A percentile compares a stretch with the other conserved stretches of the same genome.
These are phyloP conservation scores for Zoysia pacifica DNA, from an alignment of 176 grass and related monocot species.

Conservation along the genomic window DNA sequence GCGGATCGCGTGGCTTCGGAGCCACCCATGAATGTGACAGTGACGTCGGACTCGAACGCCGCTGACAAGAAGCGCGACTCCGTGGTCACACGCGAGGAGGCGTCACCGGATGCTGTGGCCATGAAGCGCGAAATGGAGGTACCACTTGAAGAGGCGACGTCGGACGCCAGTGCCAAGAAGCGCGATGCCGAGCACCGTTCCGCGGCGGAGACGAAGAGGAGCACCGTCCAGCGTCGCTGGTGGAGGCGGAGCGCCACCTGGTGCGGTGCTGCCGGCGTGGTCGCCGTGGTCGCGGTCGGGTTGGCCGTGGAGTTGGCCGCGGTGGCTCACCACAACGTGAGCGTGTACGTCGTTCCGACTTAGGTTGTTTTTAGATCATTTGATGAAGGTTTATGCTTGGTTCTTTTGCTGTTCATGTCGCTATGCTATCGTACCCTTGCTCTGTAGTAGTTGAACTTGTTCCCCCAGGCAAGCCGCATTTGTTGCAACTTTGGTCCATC, in stretches of 20 bases:
- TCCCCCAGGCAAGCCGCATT: background rate
- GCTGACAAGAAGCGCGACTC: background rate
- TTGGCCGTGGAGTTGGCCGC: conserved; percentile 37
- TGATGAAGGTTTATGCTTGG: background rate
- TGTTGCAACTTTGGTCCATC: background rate
- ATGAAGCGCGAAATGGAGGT: background rate
- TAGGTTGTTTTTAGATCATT: background rate
- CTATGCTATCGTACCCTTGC: background rate
- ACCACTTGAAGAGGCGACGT: background rate
- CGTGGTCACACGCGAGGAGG: background rate
- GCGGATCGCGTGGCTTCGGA: background rate
- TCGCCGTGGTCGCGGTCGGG: conserved; percentile 15
- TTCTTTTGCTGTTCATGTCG: background rate
- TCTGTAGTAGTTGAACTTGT: background rate
- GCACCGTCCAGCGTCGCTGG: background rate
- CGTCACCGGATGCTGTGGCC: background rate
- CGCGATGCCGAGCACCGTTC: background rate
- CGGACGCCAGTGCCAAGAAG: conserved; percentile 2
- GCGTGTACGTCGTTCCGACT: conserved; percentile 37
- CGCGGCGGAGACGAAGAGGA: background rate
- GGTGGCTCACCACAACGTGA: conserved; percentile 21
- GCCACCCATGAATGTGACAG: background rate
- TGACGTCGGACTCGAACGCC: background rate
- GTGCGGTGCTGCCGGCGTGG: conserved; percentile 25
- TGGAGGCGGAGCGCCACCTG: conserved; percentile 23